Percentiles rank a stretch among this genome's conserved stretches.
These are phyloP conservation scores for Myxozyma neglecta DNA, from an alignment of 805 yeast species.

Conservation along the genomic window DNA sequence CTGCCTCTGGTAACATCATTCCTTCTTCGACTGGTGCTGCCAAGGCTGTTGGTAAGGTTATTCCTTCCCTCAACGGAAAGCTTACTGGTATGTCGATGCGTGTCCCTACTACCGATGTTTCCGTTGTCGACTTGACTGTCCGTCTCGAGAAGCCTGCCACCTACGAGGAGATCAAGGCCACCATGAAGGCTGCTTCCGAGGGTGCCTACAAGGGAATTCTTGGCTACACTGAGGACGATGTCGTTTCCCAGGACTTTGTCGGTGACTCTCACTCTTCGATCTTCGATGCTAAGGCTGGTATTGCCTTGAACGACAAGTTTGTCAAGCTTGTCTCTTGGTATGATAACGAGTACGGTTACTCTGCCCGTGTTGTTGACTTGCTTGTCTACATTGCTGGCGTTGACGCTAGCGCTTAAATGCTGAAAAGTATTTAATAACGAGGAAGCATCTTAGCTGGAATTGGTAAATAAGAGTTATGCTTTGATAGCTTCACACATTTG, in stretches of 20 bases:
- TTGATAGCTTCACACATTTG: slow-evolving; percentile 6
- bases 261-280: slow-evolving; percentile 82
- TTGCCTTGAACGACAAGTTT: slow-evolving; percentile 79
- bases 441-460: not conserved
- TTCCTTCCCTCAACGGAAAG: slow-evolving; percentile 87
- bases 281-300: slow-evolving; percentile 91
- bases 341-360: slow-evolving; percentile 95
- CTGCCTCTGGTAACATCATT: slow-evolving; percentile 92
- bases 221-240: slow-evolving; percentile 90
- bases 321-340: slow-evolving; percentile 93
- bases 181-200: slow-evolving; percentile 73
- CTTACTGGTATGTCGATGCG: slow-evolving; percentile 92
- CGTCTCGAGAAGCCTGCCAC: slow-evolving; percentile 74
- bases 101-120: slow-evolving; percentile 91
- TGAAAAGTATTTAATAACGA: not conserved
- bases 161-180: slow-evolving; percentile 78
- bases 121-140: slow-evolving; percentile 89
- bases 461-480: not conserved
- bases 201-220: slow-evolving; percentile 76
- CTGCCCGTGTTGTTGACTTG: slow-evolving; percentile 92
- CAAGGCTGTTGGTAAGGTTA: slow-evolving; percentile 94
- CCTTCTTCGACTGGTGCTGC: slow-evolving; percentile 98
- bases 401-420: slow-evolving; percentile 34
- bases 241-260: slow-evolving; percentile 87
- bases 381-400: slow-evolving; percentile 74